Conservation (phyloP, 1,284 basidiomycete genomes). For the Ustilago loliicola region DNA sequence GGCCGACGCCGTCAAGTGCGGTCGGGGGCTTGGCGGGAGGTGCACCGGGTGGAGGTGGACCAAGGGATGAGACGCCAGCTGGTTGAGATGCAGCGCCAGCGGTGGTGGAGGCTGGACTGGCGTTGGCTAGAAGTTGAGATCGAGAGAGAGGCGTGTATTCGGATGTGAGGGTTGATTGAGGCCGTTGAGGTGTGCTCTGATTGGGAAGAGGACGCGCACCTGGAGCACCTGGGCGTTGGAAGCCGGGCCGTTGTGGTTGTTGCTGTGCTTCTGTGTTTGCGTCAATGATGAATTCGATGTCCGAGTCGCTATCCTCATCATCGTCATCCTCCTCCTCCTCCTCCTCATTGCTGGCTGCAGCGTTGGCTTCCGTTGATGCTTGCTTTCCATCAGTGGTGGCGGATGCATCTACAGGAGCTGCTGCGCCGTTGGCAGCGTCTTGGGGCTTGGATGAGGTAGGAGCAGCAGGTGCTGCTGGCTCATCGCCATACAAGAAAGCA, state of each 20-base stretch:
- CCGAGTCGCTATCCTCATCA: constrained; percentile 72
- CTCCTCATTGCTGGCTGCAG: constrained; percentile 15
- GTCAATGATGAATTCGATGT: constrained; percentile 71
- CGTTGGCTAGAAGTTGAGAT: constrained; percentile 71
- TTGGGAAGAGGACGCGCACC: constrained; percentile 27
- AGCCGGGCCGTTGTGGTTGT: constrained; percentile 55
- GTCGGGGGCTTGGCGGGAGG: constrained; percentile 18
- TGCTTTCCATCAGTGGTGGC: neutral
- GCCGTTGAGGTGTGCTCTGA: constrained; percentile 45
- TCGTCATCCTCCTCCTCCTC: constrained; percentile 65
- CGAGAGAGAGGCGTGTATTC: constrained; percentile 90
- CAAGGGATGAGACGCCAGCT: constrained; percentile 9
- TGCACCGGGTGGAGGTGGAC: constrained; percentile 16
- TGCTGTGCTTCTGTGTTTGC: constrained; percentile 52
- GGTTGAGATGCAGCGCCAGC: constrained; percentile 22
- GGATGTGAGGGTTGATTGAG: constrained; percentile 80
- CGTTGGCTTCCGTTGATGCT: neutral
- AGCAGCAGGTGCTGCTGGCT: constrained; percentile 24
- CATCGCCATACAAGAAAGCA: constrained; percentile 60
- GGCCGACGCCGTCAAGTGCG: constrained; percentile 11
- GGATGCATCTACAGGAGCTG: neutral
- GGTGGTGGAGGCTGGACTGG: constrained; percentile 32
- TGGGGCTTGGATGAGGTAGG: constrained; percentile 12
- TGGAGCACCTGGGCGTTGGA: constrained; percentile 24
- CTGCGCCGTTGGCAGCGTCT: constrained; percentile 11